Evolutionary conservation across 768 basidiomycete species (phyloP).

Genomic region (Botryobasidium botryosum): DNA sequence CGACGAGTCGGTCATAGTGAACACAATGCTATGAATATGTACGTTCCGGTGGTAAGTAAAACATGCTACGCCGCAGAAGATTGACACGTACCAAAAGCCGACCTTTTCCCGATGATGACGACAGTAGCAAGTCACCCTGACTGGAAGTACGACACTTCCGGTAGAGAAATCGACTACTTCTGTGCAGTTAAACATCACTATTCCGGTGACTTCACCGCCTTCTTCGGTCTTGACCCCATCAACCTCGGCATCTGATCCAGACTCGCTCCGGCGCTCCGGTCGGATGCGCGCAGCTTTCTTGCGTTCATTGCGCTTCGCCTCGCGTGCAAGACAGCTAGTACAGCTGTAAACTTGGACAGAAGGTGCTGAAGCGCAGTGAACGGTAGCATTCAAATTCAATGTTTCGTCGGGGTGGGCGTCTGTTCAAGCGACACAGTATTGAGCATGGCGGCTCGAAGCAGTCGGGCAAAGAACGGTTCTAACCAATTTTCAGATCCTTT

Average conservation of each 20-base stretch:
- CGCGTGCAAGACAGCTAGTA: constrained; percentile 74
- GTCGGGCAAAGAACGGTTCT: constrained; percentile 13
- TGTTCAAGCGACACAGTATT: constrained; percentile 19
- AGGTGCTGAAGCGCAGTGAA: constrained; percentile 70
- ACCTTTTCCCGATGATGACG: constrained; percentile 95
- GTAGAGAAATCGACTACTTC: constrained; percentile 77
- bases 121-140: constrained; percentile 95
- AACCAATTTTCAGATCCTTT: constrained; percentile 72
- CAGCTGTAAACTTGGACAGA: constrained; percentile 64
- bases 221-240: constrained; percentile 6
- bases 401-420: constrained; percentile 54
- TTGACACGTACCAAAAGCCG: constrained; percentile 40
- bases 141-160: constrained; percentile 77
- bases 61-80: neutral
- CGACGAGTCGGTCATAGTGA: constrained; percentile 62
- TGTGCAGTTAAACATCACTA: constrained; percentile 91
- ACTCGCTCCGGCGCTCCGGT: constrained; percentile 35
- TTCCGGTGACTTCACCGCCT: constrained; percentile 26
- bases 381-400: constrained; percentile 51
- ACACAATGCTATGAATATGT: constrained; percentile 41
- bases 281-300: constrained; percentile 74
- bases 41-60: neutral
- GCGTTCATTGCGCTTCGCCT: constrained; percentile 80
- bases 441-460: constrained; percentile 5
- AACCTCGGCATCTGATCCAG: constrained; percentile 48